phyloP scores from a whole-genome alignment of 2,329 filamentous ascomycete genomes.

The Phyllosticta citrichinensis region DNA sequence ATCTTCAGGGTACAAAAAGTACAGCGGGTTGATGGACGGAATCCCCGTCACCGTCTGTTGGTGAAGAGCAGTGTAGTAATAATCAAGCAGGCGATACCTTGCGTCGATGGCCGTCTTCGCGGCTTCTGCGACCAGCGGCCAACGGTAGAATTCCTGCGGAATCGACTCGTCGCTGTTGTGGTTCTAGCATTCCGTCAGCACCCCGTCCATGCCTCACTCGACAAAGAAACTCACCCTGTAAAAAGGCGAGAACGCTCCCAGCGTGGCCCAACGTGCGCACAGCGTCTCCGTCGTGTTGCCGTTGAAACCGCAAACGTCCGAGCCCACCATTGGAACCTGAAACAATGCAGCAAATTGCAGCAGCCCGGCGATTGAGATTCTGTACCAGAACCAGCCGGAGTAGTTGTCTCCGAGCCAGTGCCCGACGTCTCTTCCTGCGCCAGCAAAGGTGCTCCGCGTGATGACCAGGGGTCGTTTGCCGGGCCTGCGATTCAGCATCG shows the following conservation, averaged over 20 bases:
- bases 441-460: constrained; percentile 66
- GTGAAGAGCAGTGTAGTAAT: constrained; percentile 65
- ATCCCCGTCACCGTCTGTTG: constrained; percentile 50
- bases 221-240: constrained; percentile 40
- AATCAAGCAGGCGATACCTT: constrained; percentile 69
- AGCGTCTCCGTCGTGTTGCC: constrained; percentile 56
- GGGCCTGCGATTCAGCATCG: constrained; percentile 58
- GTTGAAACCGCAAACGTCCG: constrained; percentile 69
- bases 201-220: too few relatives aligned
- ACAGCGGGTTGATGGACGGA: constrained; percentile 59
- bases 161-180: constrained; percentile 49
- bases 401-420: constrained; percentile 53
- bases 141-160: constrained; percentile 65
- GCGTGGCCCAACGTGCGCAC: constrained; percentile 64
- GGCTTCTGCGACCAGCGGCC: constrained; percentile 51
- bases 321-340: constrained; percentile 39
- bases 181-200: constrained; percentile 29
- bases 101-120: constrained; percentile 59
- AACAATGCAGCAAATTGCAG: constrained; percentile 38
- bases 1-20: constrained; percentile 58
- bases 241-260: constrained; percentile 66
- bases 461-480: constrained; percentile 58
- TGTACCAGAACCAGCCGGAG: constrained; percentile 36
- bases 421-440: constrained; percentile 51
- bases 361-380: constrained; percentile 31